Evolutionary conservation across 164 flowering plant genomes (phyloP), one percentile per base, ranked within the genome.

Genomic region (Kalanchoe fedtschenkoi): DNA sequence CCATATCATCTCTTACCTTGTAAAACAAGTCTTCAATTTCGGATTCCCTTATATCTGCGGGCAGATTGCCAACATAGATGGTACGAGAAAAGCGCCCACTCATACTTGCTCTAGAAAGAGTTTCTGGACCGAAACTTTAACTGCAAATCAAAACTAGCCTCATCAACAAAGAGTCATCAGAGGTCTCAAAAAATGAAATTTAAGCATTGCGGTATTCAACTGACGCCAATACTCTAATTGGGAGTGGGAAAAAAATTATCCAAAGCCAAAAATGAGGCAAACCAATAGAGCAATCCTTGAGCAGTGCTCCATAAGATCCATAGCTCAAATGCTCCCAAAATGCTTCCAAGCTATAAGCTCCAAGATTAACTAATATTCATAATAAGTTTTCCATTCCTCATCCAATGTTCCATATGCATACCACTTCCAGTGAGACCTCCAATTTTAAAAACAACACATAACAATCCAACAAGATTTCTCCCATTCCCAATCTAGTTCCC

Each of bases 221-320:
- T 4, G 17, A 34, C 24, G 17, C 65, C 59, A 43, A 16, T 3
- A 70, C 67, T 61, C 65, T 56, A 71, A 62, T 59, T 55, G 57
- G 67, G 60, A 28, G 66, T 35, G 71, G 15, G 74, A 58, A 54
- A n/a, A 66, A 75, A 76, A 64, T 53, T 70, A 75, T 66, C 42
- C 65, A 81, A 79, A 74, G 59, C 74, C 72, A 80, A 78, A 84
- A 82, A 80, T 82, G 85, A 85, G 81, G 87, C 96, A 80, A 84
- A 84, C 95, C 97, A 88, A 84, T 81, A 83, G 81, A 84, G 90
- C 90, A 88, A 86, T 85, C 89, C 89, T 72, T 75, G 83, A 83
- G 90, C 87, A 70, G 83, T 80, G 90, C 95, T 93, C 92, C 90
- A 80, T 76, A 82, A 83, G 92, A 86, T 90, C 97, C 95, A 85